Percentiles rank a stretch among this genome's conserved stretches.
phyloP scores from a whole-genome alignment of 2,329 filamentous ascomycete species.

The Penicillium sp. region DNA sequence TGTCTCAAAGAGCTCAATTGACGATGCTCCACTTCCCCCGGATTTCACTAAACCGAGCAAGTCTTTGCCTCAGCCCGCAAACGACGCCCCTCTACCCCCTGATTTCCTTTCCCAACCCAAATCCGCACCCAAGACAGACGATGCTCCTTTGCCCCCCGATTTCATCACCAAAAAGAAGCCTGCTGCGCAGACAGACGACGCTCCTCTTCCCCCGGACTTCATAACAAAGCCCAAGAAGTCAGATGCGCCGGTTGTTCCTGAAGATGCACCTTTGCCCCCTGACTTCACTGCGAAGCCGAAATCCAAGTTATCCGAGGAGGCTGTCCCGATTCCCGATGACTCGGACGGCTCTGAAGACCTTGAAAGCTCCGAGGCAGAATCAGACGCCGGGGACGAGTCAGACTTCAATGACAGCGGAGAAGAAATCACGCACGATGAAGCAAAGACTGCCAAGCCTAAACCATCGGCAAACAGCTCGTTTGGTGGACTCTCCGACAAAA shows the following conservation, averaged over 20 bases:
- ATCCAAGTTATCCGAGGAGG: conserved; percentile 21
- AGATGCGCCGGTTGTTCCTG: conserved; percentile 1
- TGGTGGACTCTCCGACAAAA: conserved; percentile 38
- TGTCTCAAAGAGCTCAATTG: conserved; percentile 42
- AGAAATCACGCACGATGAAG: conserved; percentile 47
- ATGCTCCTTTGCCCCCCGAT: conserved; percentile 28
- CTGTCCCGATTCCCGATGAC: conserved; percentile 36
- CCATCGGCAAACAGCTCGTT: conserved; percentile 50
- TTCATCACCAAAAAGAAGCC: conserved; percentile 8
- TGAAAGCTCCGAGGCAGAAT: conserved; percentile 27
- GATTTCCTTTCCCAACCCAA: conserved; percentile 22
- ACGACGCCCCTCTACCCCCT: conserved; percentile 20
- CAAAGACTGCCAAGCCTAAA: conserved; percentile 38
- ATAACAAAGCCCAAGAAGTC: conserved; percentile 12
- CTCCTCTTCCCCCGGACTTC: conserved; percentile 34
- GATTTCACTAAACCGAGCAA: conserved; percentile 19
- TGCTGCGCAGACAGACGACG: background rate
- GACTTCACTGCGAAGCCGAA: conserved; percentile 27
- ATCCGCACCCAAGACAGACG: conserved; percentile 16
- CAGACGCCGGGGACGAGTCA: conserved; percentile 36
- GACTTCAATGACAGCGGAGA: conserved; percentile 51
- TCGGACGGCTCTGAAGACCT: conserved; percentile 20
- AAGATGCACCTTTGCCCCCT: conserved; percentile 28
- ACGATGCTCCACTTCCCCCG: conserved; percentile 43
- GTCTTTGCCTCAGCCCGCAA: background rate